A percentile compares a stretch with the other conserved stretches of the same genome.
phyloP scores from a whole-genome alignment of 805 yeast species.

The Spathaspora passalidarum region DNA sequence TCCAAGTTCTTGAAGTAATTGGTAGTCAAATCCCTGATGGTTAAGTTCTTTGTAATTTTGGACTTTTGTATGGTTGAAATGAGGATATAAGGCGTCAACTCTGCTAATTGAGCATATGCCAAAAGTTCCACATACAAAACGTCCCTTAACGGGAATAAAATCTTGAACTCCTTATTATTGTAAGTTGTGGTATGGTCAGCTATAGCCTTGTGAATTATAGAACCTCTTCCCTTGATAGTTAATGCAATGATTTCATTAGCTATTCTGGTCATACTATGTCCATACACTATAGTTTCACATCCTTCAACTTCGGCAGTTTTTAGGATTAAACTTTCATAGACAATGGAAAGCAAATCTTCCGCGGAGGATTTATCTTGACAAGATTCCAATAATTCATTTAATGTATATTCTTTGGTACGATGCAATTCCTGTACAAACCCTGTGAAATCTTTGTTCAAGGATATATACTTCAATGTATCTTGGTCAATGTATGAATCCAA shows the following conservation, averaged over 20 bases:
- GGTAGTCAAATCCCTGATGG: conserved; percentile 75
- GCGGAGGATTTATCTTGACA: conserved; percentile 56
- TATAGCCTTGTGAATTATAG: conserved; percentile 52
- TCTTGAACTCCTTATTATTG: conserved; percentile 33
- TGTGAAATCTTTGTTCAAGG: conserved; percentile 27
- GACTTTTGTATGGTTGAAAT: conserved; percentile 21
- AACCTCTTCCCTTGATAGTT: conserved; percentile 85
- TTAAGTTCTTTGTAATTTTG: conserved; percentile 63
- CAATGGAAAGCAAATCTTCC: conserved; percentile 56
- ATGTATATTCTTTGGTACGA: conserved; percentile 9
- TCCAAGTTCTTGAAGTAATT: conserved; percentile 73
- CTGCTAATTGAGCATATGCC: conserved; percentile 47
- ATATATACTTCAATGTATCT: conserved; percentile 26
- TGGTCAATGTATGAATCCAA: conserved; percentile 39
- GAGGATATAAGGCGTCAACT: conserved; percentile 31
- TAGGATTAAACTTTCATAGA: conserved; percentile 46
- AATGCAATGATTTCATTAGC: conserved; percentile 78
- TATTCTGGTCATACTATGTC: conserved; percentile 77
- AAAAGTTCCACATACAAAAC: conserved; percentile 65
- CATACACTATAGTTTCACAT: conserved; percentile 62
- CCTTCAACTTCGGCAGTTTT: conserved; percentile 42
- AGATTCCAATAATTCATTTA: conserved; percentile 34
- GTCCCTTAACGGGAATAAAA: conserved; percentile 73
- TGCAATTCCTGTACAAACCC: conserved; percentile 13
- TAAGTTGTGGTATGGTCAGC: conserved; percentile 39